These are phyloP conservation scores for Hyphopichia wangnamkhiaoensis DNA, from an alignment of 1,139 yeast species.

Conservation along the genomic window DNA sequence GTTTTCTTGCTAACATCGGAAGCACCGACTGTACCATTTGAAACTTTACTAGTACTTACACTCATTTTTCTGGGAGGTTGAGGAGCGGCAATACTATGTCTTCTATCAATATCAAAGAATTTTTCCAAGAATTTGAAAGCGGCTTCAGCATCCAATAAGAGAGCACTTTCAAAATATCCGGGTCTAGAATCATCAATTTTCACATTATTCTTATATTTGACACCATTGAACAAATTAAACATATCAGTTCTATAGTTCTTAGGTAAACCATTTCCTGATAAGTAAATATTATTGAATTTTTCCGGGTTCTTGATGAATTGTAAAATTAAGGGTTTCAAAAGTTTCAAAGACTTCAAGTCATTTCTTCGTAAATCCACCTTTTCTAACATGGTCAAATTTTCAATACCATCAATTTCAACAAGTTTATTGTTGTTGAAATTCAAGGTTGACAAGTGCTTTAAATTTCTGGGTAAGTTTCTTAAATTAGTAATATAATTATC, in stretches of 20 bases:
- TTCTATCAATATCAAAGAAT: conserved; percentile 30
- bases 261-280: conserved; percentile 47
- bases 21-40: neutral
- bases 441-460: conserved; percentile 48
- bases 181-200: conserved; percentile 65
- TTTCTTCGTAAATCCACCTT: conserved; percentile 62
- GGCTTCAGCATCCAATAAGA: conserved; percentile 51
- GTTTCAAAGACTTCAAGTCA: conserved; percentile 27
- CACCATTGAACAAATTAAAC: conserved; percentile 56
- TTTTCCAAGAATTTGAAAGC: conserved; percentile 46
- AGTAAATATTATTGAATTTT: conserved; percentile 33
- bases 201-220: conserved; percentile 46
- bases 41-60: conserved; percentile 1
- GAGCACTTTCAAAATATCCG: conserved; percentile 61
- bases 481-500: conserved; percentile 51
- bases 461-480: conserved; percentile 38
- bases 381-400: conserved; percentile 45
- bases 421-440: conserved; percentile 58
- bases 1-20: neutral
- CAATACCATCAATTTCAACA: conserved; percentile 48
- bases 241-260: conserved; percentile 54
- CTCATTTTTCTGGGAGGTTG: conserved; percentile 4
- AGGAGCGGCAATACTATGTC: conserved; percentile 2
- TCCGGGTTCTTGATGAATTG: conserved; percentile 35
- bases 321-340: conserved; percentile 37